Conservation (phyloP, 495 filamentous ascomycete species). For the Sphaerosporella brunnea region DNA sequence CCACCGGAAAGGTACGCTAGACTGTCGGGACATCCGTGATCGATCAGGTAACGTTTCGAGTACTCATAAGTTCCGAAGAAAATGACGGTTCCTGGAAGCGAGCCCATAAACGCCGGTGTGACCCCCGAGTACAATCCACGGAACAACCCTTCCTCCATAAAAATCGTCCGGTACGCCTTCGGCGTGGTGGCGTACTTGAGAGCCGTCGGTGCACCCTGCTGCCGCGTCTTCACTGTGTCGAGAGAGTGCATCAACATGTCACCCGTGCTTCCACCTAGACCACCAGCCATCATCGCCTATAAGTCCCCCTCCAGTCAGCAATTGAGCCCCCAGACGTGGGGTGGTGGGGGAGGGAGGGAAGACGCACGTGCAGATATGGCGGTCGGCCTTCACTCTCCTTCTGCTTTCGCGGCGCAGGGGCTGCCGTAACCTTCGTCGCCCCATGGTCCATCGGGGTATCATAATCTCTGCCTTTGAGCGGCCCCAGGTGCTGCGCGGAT, state of each 20-base stretch:
- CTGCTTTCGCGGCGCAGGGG: constrained; percentile 28
- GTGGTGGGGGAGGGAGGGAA: background rate
- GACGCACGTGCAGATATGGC: constrained; percentile 48
- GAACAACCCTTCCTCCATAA: constrained; percentile 72
- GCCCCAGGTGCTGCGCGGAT: background rate
- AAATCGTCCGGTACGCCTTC: constrained; percentile 77
- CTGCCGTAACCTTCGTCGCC: constrained; percentile 14
- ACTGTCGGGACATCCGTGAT: constrained; percentile 55
- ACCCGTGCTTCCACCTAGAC: constrained; percentile 72
- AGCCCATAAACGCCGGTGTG: constrained; percentile 72
- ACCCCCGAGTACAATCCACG: constrained; percentile 89
- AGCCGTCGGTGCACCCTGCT: constrained; percentile 88
- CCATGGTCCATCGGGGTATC: constrained; percentile 9
- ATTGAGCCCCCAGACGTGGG: constrained; percentile 3
- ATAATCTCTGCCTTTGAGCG: constrained; percentile 1
- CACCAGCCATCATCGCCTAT: constrained; percentile 88
- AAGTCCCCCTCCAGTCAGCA: background rate
- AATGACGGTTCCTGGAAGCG: constrained; percentile 80
- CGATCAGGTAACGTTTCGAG: constrained; percentile 78
- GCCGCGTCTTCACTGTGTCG: constrained; percentile 96
- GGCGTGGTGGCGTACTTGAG: constrained; percentile 80
- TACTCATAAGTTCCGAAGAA: constrained; percentile 96
- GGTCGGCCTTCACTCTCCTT: constrained; percentile 38
- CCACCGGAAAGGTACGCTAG: constrained; percentile 72
- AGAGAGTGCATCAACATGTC: constrained; percentile 98